A percentile compares a stretch with the other conserved stretches of the same genome.
These are phyloP conservation scores for Cornus controversa DNA, from an alignment of 148 eudicot genomes.

Conservation along the genomic window DNA sequence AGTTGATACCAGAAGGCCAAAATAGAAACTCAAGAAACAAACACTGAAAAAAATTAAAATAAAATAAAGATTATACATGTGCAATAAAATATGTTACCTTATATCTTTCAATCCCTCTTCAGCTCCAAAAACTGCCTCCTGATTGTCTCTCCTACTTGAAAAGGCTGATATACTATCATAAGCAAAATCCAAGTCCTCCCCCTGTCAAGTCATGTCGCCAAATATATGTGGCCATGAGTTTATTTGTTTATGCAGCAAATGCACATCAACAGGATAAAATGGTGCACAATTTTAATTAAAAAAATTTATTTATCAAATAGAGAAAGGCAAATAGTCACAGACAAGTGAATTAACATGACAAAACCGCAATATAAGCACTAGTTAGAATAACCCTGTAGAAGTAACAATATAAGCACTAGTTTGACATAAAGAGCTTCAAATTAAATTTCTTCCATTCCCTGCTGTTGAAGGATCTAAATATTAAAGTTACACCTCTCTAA, in stretches of 20 bases:
- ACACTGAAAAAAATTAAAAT: too few species aligned
- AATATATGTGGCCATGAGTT: neutral
- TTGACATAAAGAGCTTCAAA: neutral
- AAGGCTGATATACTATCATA: conserved; percentile 95
- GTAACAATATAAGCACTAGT: neutral
- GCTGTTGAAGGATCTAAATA: too few species aligned
- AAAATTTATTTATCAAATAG: too few species aligned
- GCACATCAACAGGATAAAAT: neutral
- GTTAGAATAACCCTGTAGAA: neutral
- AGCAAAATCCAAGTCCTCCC: conserved; percentile 93
- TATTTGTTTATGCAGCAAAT: neutral
- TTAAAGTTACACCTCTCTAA: too few species aligned
- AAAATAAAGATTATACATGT: neutral
- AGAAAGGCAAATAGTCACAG: neutral
- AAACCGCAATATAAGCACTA: neutral
- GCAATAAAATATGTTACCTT: conserved; percentile 38
- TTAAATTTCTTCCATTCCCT: neutral
- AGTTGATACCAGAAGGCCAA: neutral
- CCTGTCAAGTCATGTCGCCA: conserved; percentile 42
- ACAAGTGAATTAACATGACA: neutral
- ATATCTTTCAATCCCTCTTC: conserved; percentile 97
- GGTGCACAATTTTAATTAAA: neutral
- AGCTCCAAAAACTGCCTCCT: conserved; percentile 95
- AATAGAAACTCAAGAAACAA: neutral
- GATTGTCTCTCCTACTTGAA: conserved; percentile 89